These are phyloP conservation scores for Penicillium manginii DNA, from an alignment of 495 filamentous ascomycete species.

Conservation along the genomic window DNA sequence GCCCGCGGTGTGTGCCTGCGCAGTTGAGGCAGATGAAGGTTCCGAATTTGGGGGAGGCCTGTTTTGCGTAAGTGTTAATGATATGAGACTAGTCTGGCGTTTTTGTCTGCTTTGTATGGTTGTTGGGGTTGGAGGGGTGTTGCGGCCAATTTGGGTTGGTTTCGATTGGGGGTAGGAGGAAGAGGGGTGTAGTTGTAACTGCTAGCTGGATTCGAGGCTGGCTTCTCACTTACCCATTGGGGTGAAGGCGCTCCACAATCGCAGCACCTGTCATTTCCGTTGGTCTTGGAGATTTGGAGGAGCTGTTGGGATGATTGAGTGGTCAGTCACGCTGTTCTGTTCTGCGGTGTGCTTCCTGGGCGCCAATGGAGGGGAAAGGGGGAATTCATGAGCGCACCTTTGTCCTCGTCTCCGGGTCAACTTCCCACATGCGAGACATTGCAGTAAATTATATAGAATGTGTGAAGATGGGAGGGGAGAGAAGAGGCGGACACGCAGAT, in stretches of 20 bases:
- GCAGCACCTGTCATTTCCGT: conserved; percentile 85
- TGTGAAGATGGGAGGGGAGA: background rate
- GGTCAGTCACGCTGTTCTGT: conserved; percentile 15
- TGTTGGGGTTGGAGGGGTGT: background rate
- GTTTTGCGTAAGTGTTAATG: background rate
- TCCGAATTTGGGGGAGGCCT: conserved; percentile 74
- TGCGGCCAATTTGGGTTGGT: background rate
- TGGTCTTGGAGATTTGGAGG: conserved; percentile 82
- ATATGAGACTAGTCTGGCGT: too few relatives aligned
- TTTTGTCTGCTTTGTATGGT: too few relatives aligned
- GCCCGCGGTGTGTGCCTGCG: conserved; percentile 89
- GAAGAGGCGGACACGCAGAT: background rate
- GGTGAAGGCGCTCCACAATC: conserved; percentile 93
- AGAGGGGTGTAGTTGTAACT: background rate
- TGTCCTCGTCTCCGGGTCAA: conserved; percentile 91
- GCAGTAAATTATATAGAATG: conserved; percentile 16
- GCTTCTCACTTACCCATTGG: conserved; percentile 71
- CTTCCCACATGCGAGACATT: conserved; percentile 87
- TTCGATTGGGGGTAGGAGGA: too few relatives aligned
- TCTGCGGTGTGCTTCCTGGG: background rate
- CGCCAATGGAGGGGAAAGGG: background rate
- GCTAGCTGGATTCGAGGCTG: background rate
- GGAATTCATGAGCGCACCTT: conserved; percentile 63
- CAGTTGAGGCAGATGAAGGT: conserved; percentile 98
- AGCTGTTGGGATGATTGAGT: conserved; percentile 55